A percentile compares a stretch with the other conserved stretches of the same genome.
These are phyloP conservation scores for Royoungia palumana DNA, from an alignment of 768 basidiomycete genomes.

Conservation along the genomic window DNA sequence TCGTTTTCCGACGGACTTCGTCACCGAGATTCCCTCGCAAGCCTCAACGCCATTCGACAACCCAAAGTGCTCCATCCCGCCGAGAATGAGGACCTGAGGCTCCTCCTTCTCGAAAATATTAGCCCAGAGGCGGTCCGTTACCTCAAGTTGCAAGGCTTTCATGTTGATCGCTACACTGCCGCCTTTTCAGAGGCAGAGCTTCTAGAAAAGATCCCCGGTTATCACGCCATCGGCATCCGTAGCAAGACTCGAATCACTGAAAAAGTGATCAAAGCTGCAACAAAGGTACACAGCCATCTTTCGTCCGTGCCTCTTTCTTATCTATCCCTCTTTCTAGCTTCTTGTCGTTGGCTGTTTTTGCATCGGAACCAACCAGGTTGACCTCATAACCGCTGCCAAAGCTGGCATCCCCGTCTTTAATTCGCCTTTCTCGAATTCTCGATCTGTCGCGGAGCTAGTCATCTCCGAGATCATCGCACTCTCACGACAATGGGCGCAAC, in stretches of 20 bases:
- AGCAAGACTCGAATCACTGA: constrained; percentile 97
- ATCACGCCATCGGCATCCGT: constrained; percentile 95
- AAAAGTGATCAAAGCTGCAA: constrained; percentile 80
- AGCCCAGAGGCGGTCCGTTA: constrained; percentile 82
- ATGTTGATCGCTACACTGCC: constrained; percentile 84
- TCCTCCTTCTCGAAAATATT: constrained; percentile 94
- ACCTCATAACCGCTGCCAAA: constrained; percentile 75
- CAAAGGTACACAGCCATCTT: constrained; percentile 54
- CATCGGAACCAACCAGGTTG: constrained; percentile 98
- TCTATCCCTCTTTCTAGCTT: constrained; percentile 49
- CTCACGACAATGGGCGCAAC: constrained; percentile 90
- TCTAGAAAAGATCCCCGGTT: constrained; percentile 71
- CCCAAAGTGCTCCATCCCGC: constrained; percentile 77
- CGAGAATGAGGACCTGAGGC: constrained; percentile 74
- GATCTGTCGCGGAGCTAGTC: constrained; percentile 98
- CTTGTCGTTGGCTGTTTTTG: constrained; percentile 98
- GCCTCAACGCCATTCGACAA: constrained; percentile 42
- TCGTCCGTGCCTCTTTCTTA: neutral
- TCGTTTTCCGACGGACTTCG: constrained; percentile 48
- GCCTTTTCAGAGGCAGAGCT: constrained; percentile 95
- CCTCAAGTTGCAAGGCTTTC: constrained; percentile 81
- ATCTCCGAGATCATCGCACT: constrained; percentile 90
- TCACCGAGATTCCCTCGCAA: constrained; percentile 31
- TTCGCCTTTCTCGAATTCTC: constrained; percentile 97
- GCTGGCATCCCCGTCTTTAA: constrained; percentile 98